Conservation (phyloP, 2,329 filamentous ascomycete genomes). For the Paraphoma sp. region DNA sequence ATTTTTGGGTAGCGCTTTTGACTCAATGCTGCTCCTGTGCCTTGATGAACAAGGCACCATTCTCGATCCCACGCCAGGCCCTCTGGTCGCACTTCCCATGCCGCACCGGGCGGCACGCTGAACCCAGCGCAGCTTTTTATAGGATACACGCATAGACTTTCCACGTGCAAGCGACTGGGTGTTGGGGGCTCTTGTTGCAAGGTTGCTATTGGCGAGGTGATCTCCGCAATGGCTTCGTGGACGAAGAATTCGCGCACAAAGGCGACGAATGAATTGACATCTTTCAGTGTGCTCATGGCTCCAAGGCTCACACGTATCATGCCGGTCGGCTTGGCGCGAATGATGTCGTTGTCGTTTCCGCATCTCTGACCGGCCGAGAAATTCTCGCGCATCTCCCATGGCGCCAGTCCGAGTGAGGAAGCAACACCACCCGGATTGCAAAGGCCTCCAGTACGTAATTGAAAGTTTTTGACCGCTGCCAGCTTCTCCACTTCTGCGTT, state of each 20-base stretch:
- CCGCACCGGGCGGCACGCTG: constrained; percentile 64
- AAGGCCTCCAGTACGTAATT: constrained; percentile 85
- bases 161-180: constrained; percentile 49
- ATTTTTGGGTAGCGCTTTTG: constrained; percentile 90
- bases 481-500: constrained; percentile 88
- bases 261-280: constrained; percentile 73
- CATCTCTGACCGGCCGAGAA: constrained; percentile 87
- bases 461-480: constrained; percentile 77
- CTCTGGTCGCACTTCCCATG: constrained; percentile 81
- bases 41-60: constrained; percentile 91
- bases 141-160: constrained; percentile 73
- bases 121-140: constrained; percentile 94
- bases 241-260: constrained; percentile 66
- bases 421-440: constrained; percentile 93
- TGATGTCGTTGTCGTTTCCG: constrained; percentile 80
- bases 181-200: constrained; percentile 33
- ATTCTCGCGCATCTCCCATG: constrained; percentile 83
- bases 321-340: constrained; percentile 85
- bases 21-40: constrained; percentile 81
- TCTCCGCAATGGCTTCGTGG: constrained; percentile 26
- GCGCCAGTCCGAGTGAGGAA: constrained; percentile 71
- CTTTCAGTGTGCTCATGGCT: constrained; percentile 81
- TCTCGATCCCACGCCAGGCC: constrained; percentile 94
- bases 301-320: constrained; percentile 86
- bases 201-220: constrained; percentile 27